phyloP scores from a whole-genome alignment of 2,329 filamentous ascomycete species.

The Mollisia scopiformis region DNA sequence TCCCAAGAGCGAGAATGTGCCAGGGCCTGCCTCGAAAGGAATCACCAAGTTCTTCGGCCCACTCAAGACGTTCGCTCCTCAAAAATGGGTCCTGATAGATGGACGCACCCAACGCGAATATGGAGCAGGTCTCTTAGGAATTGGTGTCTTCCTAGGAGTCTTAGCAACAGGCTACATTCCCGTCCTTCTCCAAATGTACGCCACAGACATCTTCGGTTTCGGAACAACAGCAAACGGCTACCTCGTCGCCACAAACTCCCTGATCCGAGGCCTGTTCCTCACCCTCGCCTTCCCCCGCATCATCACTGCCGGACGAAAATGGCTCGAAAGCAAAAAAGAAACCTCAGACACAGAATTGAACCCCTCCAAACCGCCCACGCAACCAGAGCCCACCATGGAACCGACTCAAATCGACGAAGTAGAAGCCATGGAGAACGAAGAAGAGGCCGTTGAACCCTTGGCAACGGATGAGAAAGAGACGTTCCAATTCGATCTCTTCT shows the following conservation, averaged over 20 bases:
- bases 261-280: constrained; percentile 47
- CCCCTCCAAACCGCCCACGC: neutral
- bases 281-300: constrained; percentile 47
- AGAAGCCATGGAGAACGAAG: constrained; percentile 16
- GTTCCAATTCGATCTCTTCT: constrained; percentile 67
- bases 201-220: constrained; percentile 47
- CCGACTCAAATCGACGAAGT: constrained; percentile 14
- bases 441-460: constrained; percentile 15
- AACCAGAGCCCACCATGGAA: constrained; percentile 33
- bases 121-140: constrained; percentile 65
- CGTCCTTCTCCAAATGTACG: constrained; percentile 54
- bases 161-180: constrained; percentile 71
- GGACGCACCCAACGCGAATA: constrained; percentile 59
- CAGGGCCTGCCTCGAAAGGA: constrained; percentile 37
- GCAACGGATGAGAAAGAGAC: constrained; percentile 30
- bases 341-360: neutral
- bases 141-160: constrained; percentile 69
- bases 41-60: constrained; percentile 64
- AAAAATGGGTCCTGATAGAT: constrained; percentile 52
- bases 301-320: constrained; percentile 44
- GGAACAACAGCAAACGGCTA: constrained; percentile 47
- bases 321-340: constrained; percentile 24
- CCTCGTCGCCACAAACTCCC: constrained; percentile 47
- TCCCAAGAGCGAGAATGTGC: constrained; percentile 45
- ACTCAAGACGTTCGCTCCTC: constrained; percentile 62